Percentiles rank a stretch among this genome's conserved stretches.
These are phyloP conservation scores for Candida ponderosae DNA, from an alignment of 805 yeast genomes.

Conservation along the genomic window DNA sequence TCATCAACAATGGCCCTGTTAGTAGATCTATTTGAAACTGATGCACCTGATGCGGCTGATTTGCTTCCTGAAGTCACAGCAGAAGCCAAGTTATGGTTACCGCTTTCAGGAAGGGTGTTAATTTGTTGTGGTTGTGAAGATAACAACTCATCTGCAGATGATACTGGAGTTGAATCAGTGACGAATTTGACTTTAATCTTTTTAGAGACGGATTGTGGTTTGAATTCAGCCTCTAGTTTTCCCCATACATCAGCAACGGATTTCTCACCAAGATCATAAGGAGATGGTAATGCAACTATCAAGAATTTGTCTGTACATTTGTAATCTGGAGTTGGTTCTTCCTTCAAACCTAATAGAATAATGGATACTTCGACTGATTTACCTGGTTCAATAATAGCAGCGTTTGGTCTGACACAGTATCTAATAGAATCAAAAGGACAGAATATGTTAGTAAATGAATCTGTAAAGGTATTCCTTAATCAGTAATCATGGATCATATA, in stretches of 20 bases:
- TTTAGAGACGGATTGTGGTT: conserved; percentile 48
- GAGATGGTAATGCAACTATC: conserved; percentile 77
- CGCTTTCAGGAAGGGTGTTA: conserved; percentile 8
- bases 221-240: conserved; percentile 53
- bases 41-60: conserved; percentile 16
- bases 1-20: conserved; percentile 8
- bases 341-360: conserved; percentile 75
- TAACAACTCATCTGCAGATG: background rate
- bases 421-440: conserved; percentile 7
- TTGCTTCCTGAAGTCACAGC: conserved; percentile 11
- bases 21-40: conserved; percentile 22
- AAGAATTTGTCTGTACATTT: conserved; percentile 90
- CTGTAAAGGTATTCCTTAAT: too few species aligned
- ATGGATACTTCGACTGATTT: conserved; percentile 65
- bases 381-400: conserved; percentile 74
- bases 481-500: background rate
- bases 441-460: conserved; percentile 1
- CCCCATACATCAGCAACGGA: conserved; percentile 69
- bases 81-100: conserved; percentile 11
- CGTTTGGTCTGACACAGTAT: conserved; percentile 93
- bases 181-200: conserved; percentile 58
- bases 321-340: conserved; percentile 65
- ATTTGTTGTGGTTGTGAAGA: background rate
- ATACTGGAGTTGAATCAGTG: conserved; percentile 11
- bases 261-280: conserved; percentile 45